A percentile compares a stretch with the other conserved stretches of the same genome.
phyloP scores from a whole-genome alignment of 2,329 filamentous ascomycete species.

The Ciborinia camelliae region DNA sequence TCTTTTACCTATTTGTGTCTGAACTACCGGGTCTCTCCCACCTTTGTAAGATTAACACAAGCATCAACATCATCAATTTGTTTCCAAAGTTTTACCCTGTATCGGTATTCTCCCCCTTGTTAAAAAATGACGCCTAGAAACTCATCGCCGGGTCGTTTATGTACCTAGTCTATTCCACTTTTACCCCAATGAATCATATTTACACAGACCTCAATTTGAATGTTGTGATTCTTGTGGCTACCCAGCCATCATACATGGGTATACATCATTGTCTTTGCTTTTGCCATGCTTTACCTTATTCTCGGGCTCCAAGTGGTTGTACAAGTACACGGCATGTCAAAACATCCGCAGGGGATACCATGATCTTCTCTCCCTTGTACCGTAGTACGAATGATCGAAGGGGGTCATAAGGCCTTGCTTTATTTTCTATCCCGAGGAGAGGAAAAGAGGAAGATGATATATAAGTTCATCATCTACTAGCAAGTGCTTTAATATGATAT shows the following conservation, averaged over 20 bases:
- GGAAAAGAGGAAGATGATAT: constrained; percentile 4
- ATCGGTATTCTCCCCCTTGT: neutral
- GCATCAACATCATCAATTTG: neutral
- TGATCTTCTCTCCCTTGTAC: constrained; percentile 2
- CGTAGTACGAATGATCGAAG: neutral
- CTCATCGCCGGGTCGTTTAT: constrained; percentile 9
- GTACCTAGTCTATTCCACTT: constrained; percentile 7
- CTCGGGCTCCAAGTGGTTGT: constrained; percentile 8
- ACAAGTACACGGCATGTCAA: constrained; percentile 11
- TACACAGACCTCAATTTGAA: constrained; percentile 9
- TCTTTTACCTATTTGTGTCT: neutral
- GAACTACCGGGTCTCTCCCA: neutral
- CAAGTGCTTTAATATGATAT: constrained; percentile 16
- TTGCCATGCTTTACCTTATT: constrained; percentile 16
- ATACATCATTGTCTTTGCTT: neutral
- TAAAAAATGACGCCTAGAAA: constrained; percentile 8
- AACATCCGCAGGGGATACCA: constrained; percentile 4
- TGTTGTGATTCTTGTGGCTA: neutral
- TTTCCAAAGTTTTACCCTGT: too few species aligned
- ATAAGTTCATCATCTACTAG: neutral
- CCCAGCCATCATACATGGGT: neutral
- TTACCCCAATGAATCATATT: constrained; percentile 7
- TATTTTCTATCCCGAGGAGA: neutral
- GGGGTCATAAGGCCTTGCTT: constrained; percentile 14
- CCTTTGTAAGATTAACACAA: constrained; percentile 1